phyloP scores from a whole-genome alignment of 1,284 basidiomycete species.

The Naganishia cerealis region DNA sequence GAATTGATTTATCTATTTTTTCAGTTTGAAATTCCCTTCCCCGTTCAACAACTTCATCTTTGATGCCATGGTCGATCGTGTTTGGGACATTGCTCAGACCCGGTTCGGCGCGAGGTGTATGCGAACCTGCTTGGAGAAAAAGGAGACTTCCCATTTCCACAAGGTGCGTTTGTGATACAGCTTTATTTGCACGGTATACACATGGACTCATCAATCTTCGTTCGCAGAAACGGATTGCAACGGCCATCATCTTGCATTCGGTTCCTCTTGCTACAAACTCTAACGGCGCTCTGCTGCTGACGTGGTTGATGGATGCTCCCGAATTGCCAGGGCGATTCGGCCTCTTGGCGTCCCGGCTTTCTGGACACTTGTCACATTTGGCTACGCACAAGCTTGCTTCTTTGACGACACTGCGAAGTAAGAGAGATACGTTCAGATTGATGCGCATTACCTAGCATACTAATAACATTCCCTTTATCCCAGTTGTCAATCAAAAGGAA shows the following conservation, averaged over 20 bases:
- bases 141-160: conserved; percentile 78
- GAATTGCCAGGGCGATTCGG: conserved; percentile 88
- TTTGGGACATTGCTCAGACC: conserved; percentile 92
- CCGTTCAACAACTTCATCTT: conserved; percentile 94
- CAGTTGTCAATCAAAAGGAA: conserved; percentile 81
- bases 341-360: conserved; percentile 88
- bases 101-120: conserved; percentile 97
- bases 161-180: conserved; percentile 57
- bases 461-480: not conserved
- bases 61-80: conserved; percentile 94
- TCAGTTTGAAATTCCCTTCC: conserved; percentile 84
- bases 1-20: conserved; percentile 46
- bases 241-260: conserved; percentile 91
- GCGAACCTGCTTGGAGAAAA: conserved; percentile 91
- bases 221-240: conserved; percentile 77
- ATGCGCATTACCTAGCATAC: not conserved
- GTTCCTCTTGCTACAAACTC: conserved; percentile 96
- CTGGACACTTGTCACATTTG: conserved; percentile 89
- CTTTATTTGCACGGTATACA: not conserved
- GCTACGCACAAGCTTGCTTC: conserved; percentile 98
- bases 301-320: conserved; percentile 94
- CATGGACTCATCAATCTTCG: not conserved
- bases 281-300: conserved; percentile 90
- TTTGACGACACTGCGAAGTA: conserved; percentile 78
- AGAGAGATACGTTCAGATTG: conserved; percentile 27